Percentiles rank a stretch among this genome's conserved stretches.
Conservation (phyloP, 139 green algal species). For the Chlamydomonas schloesseri region DNA sequence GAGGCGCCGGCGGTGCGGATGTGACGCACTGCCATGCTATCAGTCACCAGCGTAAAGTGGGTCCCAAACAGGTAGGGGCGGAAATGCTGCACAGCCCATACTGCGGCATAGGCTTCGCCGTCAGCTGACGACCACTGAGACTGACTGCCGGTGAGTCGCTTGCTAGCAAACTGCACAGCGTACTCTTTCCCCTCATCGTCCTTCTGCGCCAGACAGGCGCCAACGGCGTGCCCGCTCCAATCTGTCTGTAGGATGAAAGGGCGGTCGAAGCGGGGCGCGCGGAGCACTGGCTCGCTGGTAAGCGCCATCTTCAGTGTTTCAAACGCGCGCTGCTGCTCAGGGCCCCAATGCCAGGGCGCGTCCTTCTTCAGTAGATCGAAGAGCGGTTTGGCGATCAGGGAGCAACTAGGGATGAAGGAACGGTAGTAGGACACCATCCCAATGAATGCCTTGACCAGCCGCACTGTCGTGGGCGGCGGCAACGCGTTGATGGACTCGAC, state of each 20-base stretch:
- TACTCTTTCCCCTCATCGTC: not conserved
- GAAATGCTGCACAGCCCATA: slow-evolving; percentile 40
- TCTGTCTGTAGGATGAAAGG: not conserved
- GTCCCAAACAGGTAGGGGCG: slow-evolving; percentile 44
- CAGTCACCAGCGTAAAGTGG: slow-evolving; percentile 41
- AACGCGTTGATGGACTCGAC: not conserved
- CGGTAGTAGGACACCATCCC: not conserved
- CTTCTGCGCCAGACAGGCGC: not conserved
- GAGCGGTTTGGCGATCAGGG: not conserved
- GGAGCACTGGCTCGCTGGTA: not conserved
- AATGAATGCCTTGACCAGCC: not conserved
- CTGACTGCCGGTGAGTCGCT: not conserved
- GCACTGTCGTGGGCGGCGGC: not conserved
- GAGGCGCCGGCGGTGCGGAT: slow-evolving; percentile 14
- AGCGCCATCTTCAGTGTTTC: not conserved
- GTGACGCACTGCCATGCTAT: slow-evolving; percentile 33
- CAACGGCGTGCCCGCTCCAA: not conserved
- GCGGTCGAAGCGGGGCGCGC: not conserved
- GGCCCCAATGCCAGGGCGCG: not conserved
- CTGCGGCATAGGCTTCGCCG: slow-evolving; percentile 36
- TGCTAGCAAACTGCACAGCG: not conserved
- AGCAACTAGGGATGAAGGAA: not conserved
- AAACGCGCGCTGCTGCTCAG: not conserved
- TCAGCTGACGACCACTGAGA: slow-evolving; percentile 26
- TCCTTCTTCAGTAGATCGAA: not conserved